These are phyloP conservation scores for Chlorella sp. DNA, from an alignment of 139 green algal genomes.

Conservation along the genomic window DNA sequence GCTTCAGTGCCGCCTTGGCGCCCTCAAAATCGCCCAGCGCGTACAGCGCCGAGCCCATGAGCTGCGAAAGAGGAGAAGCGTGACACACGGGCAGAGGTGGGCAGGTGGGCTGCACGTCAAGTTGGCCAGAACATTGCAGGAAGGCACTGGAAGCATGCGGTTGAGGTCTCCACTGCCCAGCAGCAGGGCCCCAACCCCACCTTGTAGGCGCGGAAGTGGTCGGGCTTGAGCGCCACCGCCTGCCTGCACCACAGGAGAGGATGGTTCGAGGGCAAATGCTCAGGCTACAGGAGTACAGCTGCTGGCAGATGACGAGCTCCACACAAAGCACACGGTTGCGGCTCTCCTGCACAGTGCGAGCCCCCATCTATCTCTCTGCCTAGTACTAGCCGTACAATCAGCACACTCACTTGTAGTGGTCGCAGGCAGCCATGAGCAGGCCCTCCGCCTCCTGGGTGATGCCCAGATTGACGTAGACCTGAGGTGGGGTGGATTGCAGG, in stretches of 20 bases:
- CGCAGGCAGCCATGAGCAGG: slow-evolving; percentile 65
- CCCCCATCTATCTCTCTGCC: too few relatives aligned
- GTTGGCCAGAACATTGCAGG: too few relatives aligned
- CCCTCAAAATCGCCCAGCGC: slow-evolving; percentile 66
- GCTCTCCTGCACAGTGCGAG: too few relatives aligned
- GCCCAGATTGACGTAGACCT: slow-evolving; percentile 80
- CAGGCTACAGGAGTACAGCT: too few relatives aligned
- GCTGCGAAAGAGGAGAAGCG: neutral
- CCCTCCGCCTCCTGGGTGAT: slow-evolving; percentile 75
- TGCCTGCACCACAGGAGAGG: slow-evolving; percentile 38
- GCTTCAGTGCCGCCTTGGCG: slow-evolving; percentile 62
- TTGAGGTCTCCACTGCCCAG: too few relatives aligned
- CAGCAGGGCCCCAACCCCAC: too few relatives aligned
- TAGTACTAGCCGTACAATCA: neutral
- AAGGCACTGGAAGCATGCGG: too few relatives aligned
- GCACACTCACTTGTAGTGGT: slow-evolving; percentile 62
- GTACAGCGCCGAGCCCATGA: slow-evolving; percentile 71
- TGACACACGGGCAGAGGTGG: too few relatives aligned
- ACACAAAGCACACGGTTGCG: neutral
- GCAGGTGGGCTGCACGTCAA: too few relatives aligned
- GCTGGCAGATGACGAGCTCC: neutral
- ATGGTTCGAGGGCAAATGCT: too few relatives aligned
- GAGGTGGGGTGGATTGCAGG: slow-evolving; percentile 13
- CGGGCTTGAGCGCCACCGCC: slow-evolving; percentile 56
- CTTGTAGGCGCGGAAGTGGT: slow-evolving; percentile 71